Percentiles rank a stretch among this genome's conserved stretches.
These are phyloP conservation scores for Nepenthes mirabilis DNA, from an alignment of 148 eudicot genomes.

Conservation along the genomic window DNA sequence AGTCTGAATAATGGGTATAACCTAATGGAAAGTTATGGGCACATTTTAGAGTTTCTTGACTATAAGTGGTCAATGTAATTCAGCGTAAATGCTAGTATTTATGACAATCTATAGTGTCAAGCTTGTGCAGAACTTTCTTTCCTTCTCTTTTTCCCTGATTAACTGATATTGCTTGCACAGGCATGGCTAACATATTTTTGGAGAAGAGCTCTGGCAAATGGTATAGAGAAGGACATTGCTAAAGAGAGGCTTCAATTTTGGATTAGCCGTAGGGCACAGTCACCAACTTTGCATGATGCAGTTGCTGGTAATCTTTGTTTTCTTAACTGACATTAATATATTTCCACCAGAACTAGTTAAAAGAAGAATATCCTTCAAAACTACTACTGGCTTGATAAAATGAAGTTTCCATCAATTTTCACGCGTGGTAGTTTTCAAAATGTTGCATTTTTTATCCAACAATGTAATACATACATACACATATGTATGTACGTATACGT, in stretches of 20 bases:
- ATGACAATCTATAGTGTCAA: background rate
- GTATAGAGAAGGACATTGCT: slow-evolving; percentile 68
- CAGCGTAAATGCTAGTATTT: background rate
- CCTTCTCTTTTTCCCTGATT: background rate
- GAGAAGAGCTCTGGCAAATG: slow-evolving; percentile 65
- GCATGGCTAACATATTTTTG: slow-evolving; percentile 95
- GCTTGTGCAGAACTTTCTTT: background rate
- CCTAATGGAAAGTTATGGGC: too few relatives aligned
- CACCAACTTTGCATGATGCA: slow-evolving; percentile 93
- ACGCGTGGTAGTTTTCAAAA: too few relatives aligned
- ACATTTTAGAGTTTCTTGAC: too few relatives aligned
- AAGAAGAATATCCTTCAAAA: too few relatives aligned
- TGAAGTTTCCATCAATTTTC: too few relatives aligned
- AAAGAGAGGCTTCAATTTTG: slow-evolving; percentile 69
- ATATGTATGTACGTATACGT: too few relatives aligned
- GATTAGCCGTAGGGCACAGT: slow-evolving; percentile 61
- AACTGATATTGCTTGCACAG: slow-evolving; percentile 20
- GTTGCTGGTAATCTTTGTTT: slow-evolving; percentile 48
- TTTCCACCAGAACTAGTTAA: background rate
- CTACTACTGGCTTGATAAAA: too few relatives aligned
- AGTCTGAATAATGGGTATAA: too few relatives aligned
- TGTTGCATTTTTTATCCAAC: background rate
- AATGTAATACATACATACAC: background rate
- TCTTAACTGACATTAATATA: background rate
- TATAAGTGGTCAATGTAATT: too few relatives aligned